Base-by-base conservation (phyloP, 2,329 filamentous ascomycete species). In the Cordyceps militaris region DNA sequence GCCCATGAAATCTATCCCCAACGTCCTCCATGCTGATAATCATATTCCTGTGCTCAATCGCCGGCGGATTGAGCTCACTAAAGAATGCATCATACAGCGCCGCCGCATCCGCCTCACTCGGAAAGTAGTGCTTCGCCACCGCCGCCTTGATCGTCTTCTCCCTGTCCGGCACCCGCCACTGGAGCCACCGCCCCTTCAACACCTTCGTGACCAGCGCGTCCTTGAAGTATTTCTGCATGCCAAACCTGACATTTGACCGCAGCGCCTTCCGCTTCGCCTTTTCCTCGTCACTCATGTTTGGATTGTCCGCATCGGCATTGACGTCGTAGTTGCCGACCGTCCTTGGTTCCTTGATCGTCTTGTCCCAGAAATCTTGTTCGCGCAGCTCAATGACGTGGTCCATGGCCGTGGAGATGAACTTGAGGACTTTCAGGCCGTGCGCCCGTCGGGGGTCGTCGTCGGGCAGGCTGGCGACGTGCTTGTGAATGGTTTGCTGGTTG, bases 11-110 rank as follows among this genome's bases (percentile, higher is more conserved):
- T 23, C n/a, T 43, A 43, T 43, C 40, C 6, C 40, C 40, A 43
- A 23, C 21, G 40, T 43, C 40, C 21, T 23, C 13, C 21, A 43
- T 23, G 21, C 13, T 43, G 11, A 13, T 21, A 43, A 43, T 43
- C n/a, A 43, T n/a, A 11, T 43, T 23, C n/a, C 21, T 23, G 40
- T 43, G 40, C 13, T 43, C 40, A 21, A 43, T 21, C 13, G n/a
- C 4, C 19, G 11, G 19, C 19, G 40, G n/a, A 11, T 43, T 43
- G 21, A 43, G n/a, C n/a, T 43, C 40, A n/a, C 40, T 21, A 11
- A 43, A 21, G 40, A 43, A 43, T 43, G 40, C 40, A n/a, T 43
- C 40, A 43, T 6, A 43, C 21, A 43, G 40, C 40, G n/a, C 40
- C 21, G n/a, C 40, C 4, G 40, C 40, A 21, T 43, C 13, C 7